phyloP scores from a whole-genome alignment of 2,329 filamentous ascomycete species.

The Teratosphaeria gauchensis region DNA sequence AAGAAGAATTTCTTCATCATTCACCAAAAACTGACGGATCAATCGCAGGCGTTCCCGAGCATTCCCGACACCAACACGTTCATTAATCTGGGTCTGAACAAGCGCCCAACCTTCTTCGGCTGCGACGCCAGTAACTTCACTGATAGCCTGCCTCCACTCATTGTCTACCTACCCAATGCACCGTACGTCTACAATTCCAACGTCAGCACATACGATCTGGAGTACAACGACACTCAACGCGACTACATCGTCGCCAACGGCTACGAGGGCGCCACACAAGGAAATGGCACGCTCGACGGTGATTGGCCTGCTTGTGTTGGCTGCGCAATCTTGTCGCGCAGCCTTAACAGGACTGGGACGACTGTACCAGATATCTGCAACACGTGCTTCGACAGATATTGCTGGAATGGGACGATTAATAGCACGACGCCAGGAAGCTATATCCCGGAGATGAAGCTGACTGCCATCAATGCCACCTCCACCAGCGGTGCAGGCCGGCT shows the following conservation, averaged over 20 bases:
- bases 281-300: constrained; percentile 63
- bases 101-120: constrained; percentile 64
- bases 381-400: constrained; percentile 71
- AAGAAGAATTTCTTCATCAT: too few relatives aligned
- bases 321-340: constrained; percentile 74
- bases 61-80: constrained; percentile 70
- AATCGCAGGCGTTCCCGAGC: constrained; percentile 46
- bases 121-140: constrained; percentile 60
- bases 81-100: constrained; percentile 66
- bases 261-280: constrained; percentile 72
- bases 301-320: constrained; percentile 78
- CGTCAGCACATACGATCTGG: constrained; percentile 63
- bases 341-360: constrained; percentile 61
- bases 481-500: not conserved
- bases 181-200: constrained; percentile 65
- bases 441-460: constrained; percentile 18
- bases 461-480: constrained; percentile 1
- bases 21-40: too few relatives aligned
- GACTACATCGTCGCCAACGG: constrained; percentile 80
- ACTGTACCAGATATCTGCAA: constrained; percentile 61
- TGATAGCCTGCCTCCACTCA: constrained; percentile 47
- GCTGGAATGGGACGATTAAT: constrained; percentile 75
- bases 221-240: constrained; percentile 56
- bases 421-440: constrained; percentile 14
- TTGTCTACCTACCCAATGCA: constrained; percentile 73